These are phyloP conservation scores for Sphaerulina vaccinii DNA, from an alignment of 2,329 filamentous ascomycete species.

Conservation along the genomic window DNA sequence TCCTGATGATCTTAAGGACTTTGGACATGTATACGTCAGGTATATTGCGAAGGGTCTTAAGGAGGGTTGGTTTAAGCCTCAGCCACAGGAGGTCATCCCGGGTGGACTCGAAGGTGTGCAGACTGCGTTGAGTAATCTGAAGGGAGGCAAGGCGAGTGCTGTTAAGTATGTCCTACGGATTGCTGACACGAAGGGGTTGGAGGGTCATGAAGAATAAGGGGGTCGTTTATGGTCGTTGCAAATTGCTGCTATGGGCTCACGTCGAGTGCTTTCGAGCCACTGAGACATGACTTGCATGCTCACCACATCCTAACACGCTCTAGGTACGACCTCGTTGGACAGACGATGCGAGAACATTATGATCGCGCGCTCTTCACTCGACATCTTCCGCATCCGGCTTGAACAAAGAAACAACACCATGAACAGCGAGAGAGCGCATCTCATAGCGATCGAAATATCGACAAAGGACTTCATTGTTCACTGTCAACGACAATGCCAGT, in stretches of 20 bases:
- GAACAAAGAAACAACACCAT: no score
- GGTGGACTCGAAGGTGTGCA: slow-evolving; percentile 58
- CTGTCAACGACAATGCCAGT: neutral
- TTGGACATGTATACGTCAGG: slow-evolving; percentile 38
- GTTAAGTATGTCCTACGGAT: slow-evolving; percentile 64
- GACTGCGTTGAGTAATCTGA: slow-evolving; percentile 55
- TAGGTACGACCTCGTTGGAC: no score
- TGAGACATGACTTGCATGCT: no score
- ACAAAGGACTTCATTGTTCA: no score
- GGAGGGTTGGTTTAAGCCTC: slow-evolving; percentile 40
- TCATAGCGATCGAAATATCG: neutral
- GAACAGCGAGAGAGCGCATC: no score
- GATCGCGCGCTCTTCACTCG: no score
- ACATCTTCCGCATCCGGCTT: no score
- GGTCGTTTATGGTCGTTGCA: no score
- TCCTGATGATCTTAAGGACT: slow-evolving; percentile 34
- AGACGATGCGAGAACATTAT: no score
- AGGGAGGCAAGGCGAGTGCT: slow-evolving; percentile 60
- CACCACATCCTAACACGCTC: no score
- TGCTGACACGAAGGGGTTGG: slow-evolving; percentile 44
- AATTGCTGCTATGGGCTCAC: neutral
- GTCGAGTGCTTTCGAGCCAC: no score
- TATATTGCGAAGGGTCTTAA: slow-evolving; percentile 36
- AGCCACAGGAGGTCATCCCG: slow-evolving; percentile 50
- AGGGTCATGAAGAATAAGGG: slow-evolving; percentile 4